A percentile compares a stretch with the other conserved stretches of the same genome.
phyloP scores from a whole-genome alignment of 495 filamentous ascomycete species.

The Hyaloscypha hepaticicola region DNA sequence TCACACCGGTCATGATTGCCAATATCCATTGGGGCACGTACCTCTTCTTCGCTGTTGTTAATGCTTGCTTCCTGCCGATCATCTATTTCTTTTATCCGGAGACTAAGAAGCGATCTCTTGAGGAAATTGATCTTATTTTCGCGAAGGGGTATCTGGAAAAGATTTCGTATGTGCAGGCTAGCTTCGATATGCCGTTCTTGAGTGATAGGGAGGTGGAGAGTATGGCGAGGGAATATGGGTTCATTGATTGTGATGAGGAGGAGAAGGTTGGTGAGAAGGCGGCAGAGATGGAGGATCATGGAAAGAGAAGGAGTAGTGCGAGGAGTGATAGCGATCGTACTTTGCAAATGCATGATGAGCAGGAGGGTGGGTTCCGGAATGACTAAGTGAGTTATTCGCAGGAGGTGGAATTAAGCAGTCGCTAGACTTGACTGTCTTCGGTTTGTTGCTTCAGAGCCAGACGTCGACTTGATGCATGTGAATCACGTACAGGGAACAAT shows the following conservation, averaged over 20 bases:
- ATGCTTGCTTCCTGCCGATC: conserved; percentile 67
- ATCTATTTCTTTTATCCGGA: conserved; percentile 81
- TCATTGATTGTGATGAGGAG: conserved; percentile 25
- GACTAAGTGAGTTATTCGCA: conserved; percentile 8
- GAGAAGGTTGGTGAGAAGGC: conserved; percentile 20
- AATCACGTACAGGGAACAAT: background rate
- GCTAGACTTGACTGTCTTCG: background rate
- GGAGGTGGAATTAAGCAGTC: background rate
- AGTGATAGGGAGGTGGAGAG: conserved; percentile 60
- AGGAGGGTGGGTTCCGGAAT: conserved; percentile 13
- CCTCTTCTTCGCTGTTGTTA: conserved; percentile 72
- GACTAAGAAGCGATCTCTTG: conserved; percentile 65
- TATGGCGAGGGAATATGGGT: conserved; percentile 27
- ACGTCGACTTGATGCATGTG: background rate
- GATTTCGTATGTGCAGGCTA: conserved; percentile 70
- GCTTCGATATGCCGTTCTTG: conserved; percentile 67
- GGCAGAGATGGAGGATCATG: background rate
- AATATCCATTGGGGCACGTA: conserved; percentile 75
- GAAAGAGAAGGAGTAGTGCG: background rate
- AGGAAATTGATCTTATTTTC: conserved; percentile 81
- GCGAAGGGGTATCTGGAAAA: conserved; percentile 75
- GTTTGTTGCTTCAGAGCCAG: background rate
- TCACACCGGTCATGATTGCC: conserved; percentile 70
- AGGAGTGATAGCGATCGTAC: background rate
- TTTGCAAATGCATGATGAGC: background rate